A percentile compares a stretch with the other conserved stretches of the same genome.
These are phyloP conservation scores for Erythrobasidium yunnanense DNA, from an alignment of 768 basidiomycete genomes.

Conservation along the genomic window DNA sequence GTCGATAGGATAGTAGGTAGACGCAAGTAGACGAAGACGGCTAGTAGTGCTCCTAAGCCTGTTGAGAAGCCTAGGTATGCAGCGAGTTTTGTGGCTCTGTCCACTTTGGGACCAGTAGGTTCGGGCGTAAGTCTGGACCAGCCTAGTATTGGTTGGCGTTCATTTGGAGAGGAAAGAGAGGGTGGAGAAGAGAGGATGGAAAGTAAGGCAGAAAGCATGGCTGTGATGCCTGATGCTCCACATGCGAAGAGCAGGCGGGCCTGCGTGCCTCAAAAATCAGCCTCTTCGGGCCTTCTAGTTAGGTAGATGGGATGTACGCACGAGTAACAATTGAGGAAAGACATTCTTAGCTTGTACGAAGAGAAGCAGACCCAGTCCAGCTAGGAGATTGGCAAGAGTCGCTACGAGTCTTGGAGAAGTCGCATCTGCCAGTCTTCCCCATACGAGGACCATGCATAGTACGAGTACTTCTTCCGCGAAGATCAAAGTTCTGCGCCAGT, in stretches of 20 bases:
- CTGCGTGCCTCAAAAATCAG: background rate
- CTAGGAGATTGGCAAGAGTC: background rate
- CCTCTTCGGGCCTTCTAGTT: too few species aligned
- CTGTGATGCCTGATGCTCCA: conserved; percentile 14
- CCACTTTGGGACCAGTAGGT: background rate
- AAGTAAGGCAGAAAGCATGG: conserved; percentile 11
- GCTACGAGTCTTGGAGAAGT: conserved; percentile 17
- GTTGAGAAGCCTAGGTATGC: conserved; percentile 15
- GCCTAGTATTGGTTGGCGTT: conserved; percentile 1
- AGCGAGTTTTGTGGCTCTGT: conserved; percentile 2
- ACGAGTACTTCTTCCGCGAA: conserved; percentile 32
- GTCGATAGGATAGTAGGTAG: background rate
- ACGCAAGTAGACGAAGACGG: conserved; percentile 10
- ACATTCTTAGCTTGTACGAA: conserved; percentile 4
- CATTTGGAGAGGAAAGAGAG: background rate
- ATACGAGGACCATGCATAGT: conserved; percentile 23
- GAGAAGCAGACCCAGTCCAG: background rate
- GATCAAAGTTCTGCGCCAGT: conserved; percentile 16
- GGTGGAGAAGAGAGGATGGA: conserved; percentile 2
- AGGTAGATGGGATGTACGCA: background rate
- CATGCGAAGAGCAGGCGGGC: conserved; percentile 2
- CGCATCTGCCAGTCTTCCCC: conserved; percentile 17
- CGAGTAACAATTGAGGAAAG: conserved; percentile 5
- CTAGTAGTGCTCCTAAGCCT: conserved; percentile 7
- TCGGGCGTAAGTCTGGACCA: background rate